Evolutionary conservation across 345 rosid species (phyloP), one percentile per base, ranked within the genome.

Genomic region (Populus alba): DNA sequence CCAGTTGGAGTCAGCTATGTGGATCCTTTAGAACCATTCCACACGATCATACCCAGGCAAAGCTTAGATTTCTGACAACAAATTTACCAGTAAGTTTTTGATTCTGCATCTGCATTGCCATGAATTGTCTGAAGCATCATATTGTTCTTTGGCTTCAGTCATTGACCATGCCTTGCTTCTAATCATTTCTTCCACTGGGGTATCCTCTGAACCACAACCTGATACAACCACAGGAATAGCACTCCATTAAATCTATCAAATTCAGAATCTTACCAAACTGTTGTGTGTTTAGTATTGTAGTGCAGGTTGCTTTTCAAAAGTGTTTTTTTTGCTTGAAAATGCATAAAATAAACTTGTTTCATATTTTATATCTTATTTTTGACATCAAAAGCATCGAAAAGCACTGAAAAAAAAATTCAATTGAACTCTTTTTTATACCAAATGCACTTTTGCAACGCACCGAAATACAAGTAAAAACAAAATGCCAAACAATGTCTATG

Each of bases 131-230:
- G 27, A 57, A n/a, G 4, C 25, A 0, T n/a, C 62, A n/a, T 49
- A 6, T 18, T 71, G 33, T 47, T 18, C 33, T 59, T 0, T 22
- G 22, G 63, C 63, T 27, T 29, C 61, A 31, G 11, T 43, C n/a
- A 11, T 41, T 41, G 47, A 35, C 37, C 3, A 18, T 31, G 39
- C 70, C 10, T 29, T 35, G 70, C 39, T 18, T 67, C 69, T 25
- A 31, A 16, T 89, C 83, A 91, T 82, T 95, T 91, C 88, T 90
- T 95, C 97, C 98, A 88, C 67, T 95, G 98, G 23, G 97, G 98
- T 65, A 95, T 74, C 85, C 93, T 88, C 79, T 90, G 97, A 61
- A 92, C 94, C 23, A 90, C 93, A 81, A 92, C 95, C 97, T 92
- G 82, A 51, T 81, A 74, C 49, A 76, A 71, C 72, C 51, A 75